Evolutionary conservation across 192 early-diverging fungal species (phyloP).

Genomic region (Pilaira anomala): DNA sequence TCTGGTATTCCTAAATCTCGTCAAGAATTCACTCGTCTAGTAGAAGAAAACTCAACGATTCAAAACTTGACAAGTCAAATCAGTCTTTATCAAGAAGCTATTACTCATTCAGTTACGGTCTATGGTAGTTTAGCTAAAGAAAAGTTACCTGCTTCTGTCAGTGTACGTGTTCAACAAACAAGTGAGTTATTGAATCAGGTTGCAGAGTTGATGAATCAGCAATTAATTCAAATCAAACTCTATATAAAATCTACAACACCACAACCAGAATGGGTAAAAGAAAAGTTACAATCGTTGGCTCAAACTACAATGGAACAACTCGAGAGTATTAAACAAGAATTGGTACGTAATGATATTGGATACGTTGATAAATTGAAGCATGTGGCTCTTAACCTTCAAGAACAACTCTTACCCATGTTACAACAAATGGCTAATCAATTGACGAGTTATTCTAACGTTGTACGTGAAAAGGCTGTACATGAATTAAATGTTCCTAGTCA

Average conservation of each 20-base stretch:
- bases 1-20: conserved; percentile 28
- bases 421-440: conserved; percentile 39
- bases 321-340: conserved; percentile 38
- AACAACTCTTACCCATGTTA: conserved; percentile 49
- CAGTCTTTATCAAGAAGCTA: conserved; percentile 16
- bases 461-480: conserved; percentile 25
- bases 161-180: conserved; percentile 13
- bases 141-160: conserved; percentile 21
- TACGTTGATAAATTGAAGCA: conserved; percentile 51
- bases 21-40: conserved; percentile 19
- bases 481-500: conserved; percentile 31
- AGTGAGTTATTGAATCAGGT: conserved; percentile 15
- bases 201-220: conserved; percentile 14
- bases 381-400: conserved; percentile 44
- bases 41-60: conserved; percentile 21
- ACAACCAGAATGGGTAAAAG: conserved; percentile 46
- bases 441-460: conserved; percentile 17
- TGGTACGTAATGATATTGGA: conserved; percentile 40
- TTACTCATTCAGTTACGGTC: conserved; percentile 22
- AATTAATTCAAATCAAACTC: conserved; percentile 33
- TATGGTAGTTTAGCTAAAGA: conserved; percentile 28
- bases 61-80: conserved; percentile 22
- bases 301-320: conserved; percentile 47
- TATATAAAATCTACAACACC: conserved; percentile 46
- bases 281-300: conserved; percentile 39